Percentiles rank a stretch among this genome's conserved stretches.
Evolutionary conservation across 2,329 filamentous ascomycete species (phyloP).

Genomic region (Pyricularia grisea): DNA sequence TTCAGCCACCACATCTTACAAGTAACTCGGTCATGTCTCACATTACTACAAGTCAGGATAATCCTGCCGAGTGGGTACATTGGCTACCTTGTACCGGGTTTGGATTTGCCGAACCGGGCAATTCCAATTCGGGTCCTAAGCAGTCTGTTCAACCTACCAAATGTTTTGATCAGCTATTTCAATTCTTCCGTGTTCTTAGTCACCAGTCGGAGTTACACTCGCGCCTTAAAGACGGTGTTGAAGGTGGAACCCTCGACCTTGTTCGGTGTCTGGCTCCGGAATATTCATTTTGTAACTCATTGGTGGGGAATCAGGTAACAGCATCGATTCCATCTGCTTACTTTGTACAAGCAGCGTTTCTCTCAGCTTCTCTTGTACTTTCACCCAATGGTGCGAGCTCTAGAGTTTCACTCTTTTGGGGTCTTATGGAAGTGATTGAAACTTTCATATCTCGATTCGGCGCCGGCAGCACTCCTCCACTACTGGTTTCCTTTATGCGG

Average conservation of each 20-base stretch:
- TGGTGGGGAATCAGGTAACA: background rate
- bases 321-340: constrained; percentile 4
- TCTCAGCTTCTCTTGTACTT: constrained; percentile 5
- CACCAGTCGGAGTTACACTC: constrained; percentile 7
- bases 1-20: constrained; percentile 39
- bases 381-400: background rate
- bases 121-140: background rate
- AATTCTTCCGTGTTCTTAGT: constrained; percentile 25
- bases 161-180: constrained; percentile 31
- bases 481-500: constrained; percentile 14
- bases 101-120: constrained; percentile 11
- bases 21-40: constrained; percentile 25
- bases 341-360: constrained; percentile 6
- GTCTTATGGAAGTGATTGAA: constrained; percentile 5
- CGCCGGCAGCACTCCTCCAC: constrained; percentile 14
- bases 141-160: constrained; percentile 24
- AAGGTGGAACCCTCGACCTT: background rate
- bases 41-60: constrained; percentile 37
- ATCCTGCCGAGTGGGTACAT: constrained; percentile 65
- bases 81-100: constrained; percentile 47
- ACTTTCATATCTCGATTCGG: constrained; percentile 14
- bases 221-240: background rate
- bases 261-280: background rate
- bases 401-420: background rate
- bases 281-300: background rate